These are phyloP conservation scores for Aspergillus sclerotiicarbonarius DNA, from an alignment of 495 filamentous ascomycete genomes.

Conservation along the genomic window DNA sequence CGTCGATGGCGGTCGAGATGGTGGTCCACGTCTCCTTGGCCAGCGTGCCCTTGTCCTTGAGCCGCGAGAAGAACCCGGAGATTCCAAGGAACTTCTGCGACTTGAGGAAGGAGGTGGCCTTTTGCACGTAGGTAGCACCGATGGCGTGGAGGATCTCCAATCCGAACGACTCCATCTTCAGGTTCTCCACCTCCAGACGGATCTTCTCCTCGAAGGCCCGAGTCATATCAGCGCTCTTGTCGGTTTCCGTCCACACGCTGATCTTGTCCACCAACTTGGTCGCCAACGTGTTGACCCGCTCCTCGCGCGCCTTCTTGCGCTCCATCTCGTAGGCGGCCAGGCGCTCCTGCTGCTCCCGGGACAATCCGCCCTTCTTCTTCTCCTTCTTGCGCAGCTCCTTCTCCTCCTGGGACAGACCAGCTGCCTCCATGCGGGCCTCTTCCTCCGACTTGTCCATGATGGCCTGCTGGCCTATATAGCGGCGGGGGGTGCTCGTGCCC, in stretches of 20 bases:
- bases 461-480: conserved; percentile 70
- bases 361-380: conserved; percentile 77
- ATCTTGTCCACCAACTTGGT: conserved; percentile 87
- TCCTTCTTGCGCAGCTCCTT: conserved; percentile 75
- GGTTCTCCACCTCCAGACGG: conserved; percentile 90
- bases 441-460: conserved; percentile 88
- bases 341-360: conserved; percentile 87
- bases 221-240: conserved; percentile 82
- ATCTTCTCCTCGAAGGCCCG: conserved; percentile 89
- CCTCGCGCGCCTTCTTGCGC: conserved; percentile 78
- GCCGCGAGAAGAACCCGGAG: conserved; percentile 83
- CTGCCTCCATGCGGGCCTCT: conserved; percentile 68
- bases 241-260: conserved; percentile 95
- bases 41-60: conserved; percentile 95
- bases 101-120: conserved; percentile 83
- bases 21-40: conserved; percentile 99
- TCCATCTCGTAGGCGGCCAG: conserved; percentile 85
- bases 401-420: conserved; percentile 71
- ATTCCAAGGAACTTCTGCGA: conserved; percentile 97
- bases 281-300: conserved; percentile 79
- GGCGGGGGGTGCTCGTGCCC: conserved; percentile 66
- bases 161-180: conserved; percentile 99
- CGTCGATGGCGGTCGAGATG: conserved; percentile 94
- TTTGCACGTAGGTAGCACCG: conserved; percentile 82
- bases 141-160: conserved; percentile 96